These are phyloP conservation scores for Phytomonas serpens DNA, from an alignment of 208 protist species.

Conservation along the genomic window DNA sequence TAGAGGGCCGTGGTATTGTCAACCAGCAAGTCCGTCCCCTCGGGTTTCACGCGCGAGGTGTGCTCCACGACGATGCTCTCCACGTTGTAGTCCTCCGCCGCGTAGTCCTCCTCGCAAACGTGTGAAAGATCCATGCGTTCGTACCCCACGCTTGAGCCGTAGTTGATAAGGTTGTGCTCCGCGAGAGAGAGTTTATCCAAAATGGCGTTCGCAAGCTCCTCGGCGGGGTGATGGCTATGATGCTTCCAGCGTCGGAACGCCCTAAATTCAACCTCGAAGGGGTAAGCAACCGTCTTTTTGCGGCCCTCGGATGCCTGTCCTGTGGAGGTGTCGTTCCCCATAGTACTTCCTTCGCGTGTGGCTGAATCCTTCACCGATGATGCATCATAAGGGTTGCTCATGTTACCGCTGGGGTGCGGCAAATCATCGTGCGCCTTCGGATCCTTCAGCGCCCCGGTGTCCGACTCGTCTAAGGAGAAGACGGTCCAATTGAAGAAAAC, in stretches of 20 bases:
- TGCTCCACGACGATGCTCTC: slow-evolving; percentile 84
- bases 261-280: slow-evolving; percentile 79
- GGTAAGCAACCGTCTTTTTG: slow-evolving; percentile 82
- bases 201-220: slow-evolving; percentile 65
- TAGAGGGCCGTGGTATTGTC: slow-evolving; percentile 78
- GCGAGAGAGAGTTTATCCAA: slow-evolving; percentile 73
- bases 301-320: slow-evolving; percentile 25
- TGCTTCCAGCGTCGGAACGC: slow-evolving; percentile 77
- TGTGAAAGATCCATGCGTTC: slow-evolving; percentile 75
- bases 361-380: background rate
- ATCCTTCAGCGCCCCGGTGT: slow-evolving; percentile 13
- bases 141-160: slow-evolving; percentile 71
- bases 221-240: slow-evolving; percentile 58
- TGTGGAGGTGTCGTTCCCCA: slow-evolving; percentile 3
- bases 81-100: slow-evolving; percentile 76
- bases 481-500: slow-evolving; percentile 77
- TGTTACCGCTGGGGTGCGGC: background rate
- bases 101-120: slow-evolving; percentile 71
- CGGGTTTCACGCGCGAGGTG: slow-evolving; percentile 57
- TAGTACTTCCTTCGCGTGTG: slow-evolving; percentile 9
- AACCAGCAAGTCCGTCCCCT: slow-evolving; percentile 59
- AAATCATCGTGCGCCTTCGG: background rate
- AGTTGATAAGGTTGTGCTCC: slow-evolving; percentile 68
- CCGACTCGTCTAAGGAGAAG: slow-evolving; percentile 79
- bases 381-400: background rate